Percentiles rank a stretch among this genome's conserved stretches.
Conservation (phyloP, 2,329 filamentous ascomycete species). For the Exophiala sideris region DNA sequence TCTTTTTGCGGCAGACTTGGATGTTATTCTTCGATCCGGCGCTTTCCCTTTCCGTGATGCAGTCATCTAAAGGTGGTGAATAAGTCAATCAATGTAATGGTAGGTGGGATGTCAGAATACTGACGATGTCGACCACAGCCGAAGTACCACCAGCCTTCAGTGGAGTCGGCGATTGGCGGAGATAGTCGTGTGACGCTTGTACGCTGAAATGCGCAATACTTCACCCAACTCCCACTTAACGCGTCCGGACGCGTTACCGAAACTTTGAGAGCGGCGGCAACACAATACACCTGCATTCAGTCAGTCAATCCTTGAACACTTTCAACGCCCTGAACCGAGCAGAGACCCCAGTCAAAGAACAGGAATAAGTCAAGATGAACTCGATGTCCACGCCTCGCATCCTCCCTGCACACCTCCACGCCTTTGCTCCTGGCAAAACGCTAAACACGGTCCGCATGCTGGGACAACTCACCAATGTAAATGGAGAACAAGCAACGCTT, state of each 20-base stretch:
- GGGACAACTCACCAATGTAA: constrained; percentile 78
- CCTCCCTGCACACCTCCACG: constrained; percentile 73
- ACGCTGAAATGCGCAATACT: background rate
- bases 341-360: background rate
- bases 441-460: constrained; percentile 74
- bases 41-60: constrained; percentile 23
- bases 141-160: background rate
- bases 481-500: constrained; percentile 74
- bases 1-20: constrained; percentile 15
- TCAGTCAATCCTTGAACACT: background rate
- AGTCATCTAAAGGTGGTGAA: constrained; percentile 25
- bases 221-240: background rate
- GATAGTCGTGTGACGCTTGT: background rate
- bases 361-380: constrained; percentile 15
- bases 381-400: constrained; percentile 76
- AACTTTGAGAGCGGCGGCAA: background rate
- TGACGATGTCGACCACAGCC: constrained; percentile 8
- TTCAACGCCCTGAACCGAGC: background rate
- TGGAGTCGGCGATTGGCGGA: constrained; percentile 9
- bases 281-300: background rate
- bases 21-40: constrained; percentile 18
- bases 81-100: background rate
- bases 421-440: constrained; percentile 59
- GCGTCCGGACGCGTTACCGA: constrained; percentile 5
- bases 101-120: constrained; percentile 9